Evolutionary conservation across 2,329 filamentous ascomycete genomes (phyloP), one percentile per base, ranked within the genome.

Genomic region (Fusarium chlamydosporum): DNA sequence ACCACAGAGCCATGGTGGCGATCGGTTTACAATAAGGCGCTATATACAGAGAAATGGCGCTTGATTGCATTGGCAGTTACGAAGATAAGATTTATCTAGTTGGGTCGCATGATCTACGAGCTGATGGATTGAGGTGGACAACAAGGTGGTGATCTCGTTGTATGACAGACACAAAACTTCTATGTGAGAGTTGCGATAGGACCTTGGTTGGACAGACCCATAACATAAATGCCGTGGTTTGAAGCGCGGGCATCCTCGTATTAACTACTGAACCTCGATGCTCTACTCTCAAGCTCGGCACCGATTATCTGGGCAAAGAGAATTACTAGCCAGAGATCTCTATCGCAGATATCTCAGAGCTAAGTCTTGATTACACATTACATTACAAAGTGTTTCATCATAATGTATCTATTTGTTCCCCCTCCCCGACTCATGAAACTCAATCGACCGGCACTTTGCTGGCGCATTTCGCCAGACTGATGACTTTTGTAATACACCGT

Each of bases 251-350:
- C 23, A 23, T 23, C 23, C 23, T 23, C 23, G 23, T 23, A 4
- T 23, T 29, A 8, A 29, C 4, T 29, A 29, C 29, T 29, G n/a
- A 29, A 43, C 3, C 7, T 12, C 8, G 27, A 23, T 20, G 16
- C 34, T 40, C 20, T 5, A 27, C 16, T 50, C 20, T 11, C 47
- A 18, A 20, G 16, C 16, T 15, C 5, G 12, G 20, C 20, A 13
- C 33, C 13, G 1, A 16, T 23, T 54, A 27, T 56, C 59, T 67
- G 29, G 29, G 18, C 26, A n/a, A 45, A n/a, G 42, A n/a, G 18
- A 43, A 27, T 18, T 23, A 20, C 16, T 45, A 45, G 42, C 42
- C 23, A 23, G 15, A 45, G 13, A 16, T 16, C 40, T 29, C 20
- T 15, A 34, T 20, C 12, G 23, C 10, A 5, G 6, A 10, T 9